phyloP scores from a whole-genome alignment of 176 grass and related monocot genomes.

The Poa pratensis region DNA sequence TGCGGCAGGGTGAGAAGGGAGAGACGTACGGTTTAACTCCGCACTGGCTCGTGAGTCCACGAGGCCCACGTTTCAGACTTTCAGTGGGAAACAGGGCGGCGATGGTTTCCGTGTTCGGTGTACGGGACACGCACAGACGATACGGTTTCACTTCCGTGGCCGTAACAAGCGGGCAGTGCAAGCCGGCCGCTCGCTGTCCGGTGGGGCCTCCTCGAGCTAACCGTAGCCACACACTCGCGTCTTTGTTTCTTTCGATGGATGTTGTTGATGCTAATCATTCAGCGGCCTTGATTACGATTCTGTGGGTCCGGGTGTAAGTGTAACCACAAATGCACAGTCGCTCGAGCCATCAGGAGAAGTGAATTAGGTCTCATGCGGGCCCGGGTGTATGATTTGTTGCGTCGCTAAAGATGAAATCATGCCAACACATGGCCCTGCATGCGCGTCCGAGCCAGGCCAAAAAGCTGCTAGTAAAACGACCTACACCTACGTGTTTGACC shows the following conservation, averaged over 20 bases:
- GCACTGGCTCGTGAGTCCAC: neutral
- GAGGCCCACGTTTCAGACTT: neutral
- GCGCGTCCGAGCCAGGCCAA: too few species aligned
- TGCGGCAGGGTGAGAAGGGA: neutral
- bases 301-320: neutral
- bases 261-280: neutral
- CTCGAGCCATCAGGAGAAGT: neutral
- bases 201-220: neutral
- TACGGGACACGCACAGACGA: neutral
- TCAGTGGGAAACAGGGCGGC: neutral
- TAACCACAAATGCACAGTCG: neutral
- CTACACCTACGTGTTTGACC: too few species aligned
- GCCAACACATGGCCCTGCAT: neutral
- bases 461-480: too few species aligned
- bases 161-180: neutral
- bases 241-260: neutral
- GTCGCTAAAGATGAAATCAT: too few species aligned
- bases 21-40: neutral
- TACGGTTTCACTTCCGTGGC: conserved; percentile 1
- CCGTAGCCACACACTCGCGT: neutral
- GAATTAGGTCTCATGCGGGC: neutral
- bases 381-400: neutral
- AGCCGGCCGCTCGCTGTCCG: conserved; percentile 2
- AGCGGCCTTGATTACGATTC: neutral
- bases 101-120: neutral